These are phyloP conservation scores for Viridothelium virens DNA, from an alignment of 495 filamentous ascomycete genomes.

Conservation along the genomic window DNA sequence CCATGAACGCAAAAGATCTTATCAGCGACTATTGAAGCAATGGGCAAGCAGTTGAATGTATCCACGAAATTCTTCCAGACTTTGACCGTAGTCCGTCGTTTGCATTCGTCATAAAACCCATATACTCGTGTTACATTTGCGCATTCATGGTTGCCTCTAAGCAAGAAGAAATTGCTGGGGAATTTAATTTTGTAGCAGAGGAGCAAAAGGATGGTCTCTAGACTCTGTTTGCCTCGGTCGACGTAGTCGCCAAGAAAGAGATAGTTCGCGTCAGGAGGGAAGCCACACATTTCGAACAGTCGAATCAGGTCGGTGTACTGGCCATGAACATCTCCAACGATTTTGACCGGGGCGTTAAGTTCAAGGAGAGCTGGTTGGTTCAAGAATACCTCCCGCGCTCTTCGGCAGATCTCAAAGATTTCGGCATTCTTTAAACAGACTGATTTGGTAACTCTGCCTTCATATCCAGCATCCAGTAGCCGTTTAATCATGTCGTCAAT, in stretches of 20 bases:
- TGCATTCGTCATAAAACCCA: conserved; percentile 99
- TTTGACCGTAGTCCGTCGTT: conserved; percentile 94
- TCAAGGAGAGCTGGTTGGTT: conserved; percentile 88
- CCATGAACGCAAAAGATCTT: conserved; percentile 99
- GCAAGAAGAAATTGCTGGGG: conserved; percentile 96
- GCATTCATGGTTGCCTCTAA: conserved; percentile 96
- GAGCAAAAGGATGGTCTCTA: conserved; percentile 93
- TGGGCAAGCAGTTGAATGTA: conserved; percentile 93
- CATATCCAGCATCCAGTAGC: conserved; percentile 88
- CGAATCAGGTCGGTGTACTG: conserved; percentile 97
- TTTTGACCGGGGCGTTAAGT: conserved; percentile 93
- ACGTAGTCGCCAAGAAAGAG: conserved; percentile 98
- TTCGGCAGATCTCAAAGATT: conserved; percentile 83
- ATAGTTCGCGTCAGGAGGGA: conserved; percentile 88
- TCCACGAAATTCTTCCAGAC: conserved; percentile 99
- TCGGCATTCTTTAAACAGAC: conserved; percentile 97
- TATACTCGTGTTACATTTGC: conserved; percentile 98
- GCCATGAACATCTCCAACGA: conserved; percentile 96
- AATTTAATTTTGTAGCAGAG: conserved; percentile 98
- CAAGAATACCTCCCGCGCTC: conserved; percentile 79
- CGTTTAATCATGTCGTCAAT: conserved; percentile 96
- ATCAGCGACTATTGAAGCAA: conserved; percentile 90
- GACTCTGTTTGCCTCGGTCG: conserved; percentile 91
- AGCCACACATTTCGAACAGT: conserved; percentile 99
- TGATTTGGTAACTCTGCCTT: conserved; percentile 93